Conservation (phyloP, 1,139 yeast species). For the Sugiyamaella pinicola region DNA sequence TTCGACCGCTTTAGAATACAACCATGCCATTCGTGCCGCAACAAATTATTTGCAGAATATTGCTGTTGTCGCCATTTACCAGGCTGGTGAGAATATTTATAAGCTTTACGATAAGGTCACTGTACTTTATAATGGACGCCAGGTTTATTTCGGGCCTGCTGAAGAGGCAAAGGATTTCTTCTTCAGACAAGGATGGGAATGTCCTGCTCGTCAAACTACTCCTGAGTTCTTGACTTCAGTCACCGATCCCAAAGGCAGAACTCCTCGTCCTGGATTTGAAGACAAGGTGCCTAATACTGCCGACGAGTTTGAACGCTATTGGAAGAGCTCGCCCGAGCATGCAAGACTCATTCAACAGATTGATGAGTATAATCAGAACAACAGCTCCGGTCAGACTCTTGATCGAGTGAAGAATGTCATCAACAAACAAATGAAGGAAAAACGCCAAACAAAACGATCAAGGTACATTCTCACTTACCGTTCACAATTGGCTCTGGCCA, state of each 20-base stretch:
- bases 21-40: slow-evolving; percentile 62
- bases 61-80: slow-evolving; percentile 61
- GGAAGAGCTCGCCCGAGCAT: slow-evolving; percentile 58
- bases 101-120: slow-evolving; percentile 65
- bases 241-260: slow-evolving; percentile 58
- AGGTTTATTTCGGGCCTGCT: slow-evolving; percentile 62
- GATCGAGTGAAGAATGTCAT: slow-evolving; percentile 46
- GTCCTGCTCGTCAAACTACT: slow-evolving; percentile 65
- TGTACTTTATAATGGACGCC: slow-evolving; percentile 59
- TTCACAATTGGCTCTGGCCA: slow-evolving; percentile 49
- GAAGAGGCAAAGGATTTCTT: slow-evolving; percentile 55
- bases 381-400: slow-evolving; percentile 47
- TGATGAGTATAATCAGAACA: slow-evolving; percentile 46
- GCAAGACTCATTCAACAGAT: slow-evolving; percentile 46
- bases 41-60: slow-evolving; percentile 59
- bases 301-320: slow-evolving; percentile 56
- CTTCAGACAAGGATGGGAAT: slow-evolving; percentile 60
- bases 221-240: slow-evolving; percentile 71
- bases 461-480: slow-evolving; percentile 51
- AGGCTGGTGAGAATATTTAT: slow-evolving; percentile 69
- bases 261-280: slow-evolving; percentile 51
- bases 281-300: slow-evolving; percentile 58
- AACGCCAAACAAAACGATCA: slow-evolving; percentile 49
- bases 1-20: slow-evolving; percentile 69
- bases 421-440: slow-evolving; percentile 48